phyloP scores from a whole-genome alignment of 106 monocot genomes.

The Allium cepa region DNA sequence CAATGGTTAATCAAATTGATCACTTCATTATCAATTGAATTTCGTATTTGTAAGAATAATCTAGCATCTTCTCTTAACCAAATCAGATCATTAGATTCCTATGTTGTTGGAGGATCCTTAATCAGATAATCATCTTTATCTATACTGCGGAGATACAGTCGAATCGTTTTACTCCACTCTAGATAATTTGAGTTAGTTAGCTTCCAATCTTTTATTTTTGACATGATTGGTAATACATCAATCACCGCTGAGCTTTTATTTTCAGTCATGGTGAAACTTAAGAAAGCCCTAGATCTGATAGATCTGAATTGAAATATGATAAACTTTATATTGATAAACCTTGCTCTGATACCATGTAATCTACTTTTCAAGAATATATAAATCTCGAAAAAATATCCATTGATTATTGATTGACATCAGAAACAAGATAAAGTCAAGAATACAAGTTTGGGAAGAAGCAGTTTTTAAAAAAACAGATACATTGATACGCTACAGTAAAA shows the following conservation, averaged over 20 bases:
- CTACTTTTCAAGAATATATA: no score
- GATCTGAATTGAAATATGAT: no score
- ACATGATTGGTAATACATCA: neutral
- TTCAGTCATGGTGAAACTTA: neutral
- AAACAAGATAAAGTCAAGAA: no score
- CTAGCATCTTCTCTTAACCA: slow-evolving; percentile 1
- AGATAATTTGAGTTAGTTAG: slow-evolving; percentile 5
- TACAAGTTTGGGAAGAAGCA: no score
- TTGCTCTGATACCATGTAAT: no score
- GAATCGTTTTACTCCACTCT: slow-evolving; percentile 8
- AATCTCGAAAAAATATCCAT: no score
- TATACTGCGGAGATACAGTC: slow-evolving; percentile 4
- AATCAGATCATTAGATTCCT: neutral
- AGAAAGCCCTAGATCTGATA: no score
- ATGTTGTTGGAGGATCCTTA: neutral
- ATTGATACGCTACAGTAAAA: no score
- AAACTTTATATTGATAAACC: no score
- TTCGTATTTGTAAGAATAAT: slow-evolving; percentile 4
- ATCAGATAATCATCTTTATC: slow-evolving; percentile 4
- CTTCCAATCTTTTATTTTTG: neutral
- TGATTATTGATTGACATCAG: no score
- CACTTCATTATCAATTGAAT: slow-evolving; percentile 7
- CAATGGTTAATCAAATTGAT: slow-evolving; percentile 2
- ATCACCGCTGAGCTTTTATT: neutral
- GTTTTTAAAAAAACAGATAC: no score